Evolutionary conservation across 179 eudicot species (phyloP), one percentile per base, ranked within the genome.

Genomic region (Drosera spatulata): DNA sequence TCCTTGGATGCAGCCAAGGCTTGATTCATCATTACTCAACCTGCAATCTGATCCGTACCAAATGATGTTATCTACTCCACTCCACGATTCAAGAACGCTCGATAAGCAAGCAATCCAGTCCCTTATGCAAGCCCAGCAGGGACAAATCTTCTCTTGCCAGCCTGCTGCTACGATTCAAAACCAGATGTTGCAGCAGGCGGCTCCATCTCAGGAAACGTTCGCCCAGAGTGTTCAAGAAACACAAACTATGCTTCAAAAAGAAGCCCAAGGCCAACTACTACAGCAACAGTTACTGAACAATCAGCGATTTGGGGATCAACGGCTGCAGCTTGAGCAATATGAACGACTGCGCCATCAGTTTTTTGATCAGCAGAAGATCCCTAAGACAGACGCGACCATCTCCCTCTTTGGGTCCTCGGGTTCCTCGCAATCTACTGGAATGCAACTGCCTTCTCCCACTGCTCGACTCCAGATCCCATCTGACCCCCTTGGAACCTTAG

Each of bases 1-100:
- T 51, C 96, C 99, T 10, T 90, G 91, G 94, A 81, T 77, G 77
- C 99, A 90, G 77, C 85, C 83, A 66, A 83, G 96, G 64, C 67
- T 77, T 41, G 95, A 94, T 61, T 75, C 59, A 48, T 56, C 75
- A 58, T 73, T 79, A 14, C 58, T 73, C 15, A 53, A 65, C 64
- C 69, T 56, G 62, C 80, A 76, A 66, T 72, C 62, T 61, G 78
- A 73, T 78, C 96, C 85, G 75, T 94, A 90, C 58, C 96, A 89
- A 74, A 85, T 90, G 53, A 79, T 90, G 81, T 60, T 87, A 50
- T 85, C 99, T 10, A 76, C 96, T 49, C 80, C 76, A 59, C 66
- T 89, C 69, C 96, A 86, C 73, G 82, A 75, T 73, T 61, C 73
- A 47, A 82, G 87, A 52, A 75, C 1, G 33, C 33, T 22, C 33